Evolutionary conservation across 257 asterid genomes (phyloP).

Genomic region (Ehretia macrophylla): DNA sequence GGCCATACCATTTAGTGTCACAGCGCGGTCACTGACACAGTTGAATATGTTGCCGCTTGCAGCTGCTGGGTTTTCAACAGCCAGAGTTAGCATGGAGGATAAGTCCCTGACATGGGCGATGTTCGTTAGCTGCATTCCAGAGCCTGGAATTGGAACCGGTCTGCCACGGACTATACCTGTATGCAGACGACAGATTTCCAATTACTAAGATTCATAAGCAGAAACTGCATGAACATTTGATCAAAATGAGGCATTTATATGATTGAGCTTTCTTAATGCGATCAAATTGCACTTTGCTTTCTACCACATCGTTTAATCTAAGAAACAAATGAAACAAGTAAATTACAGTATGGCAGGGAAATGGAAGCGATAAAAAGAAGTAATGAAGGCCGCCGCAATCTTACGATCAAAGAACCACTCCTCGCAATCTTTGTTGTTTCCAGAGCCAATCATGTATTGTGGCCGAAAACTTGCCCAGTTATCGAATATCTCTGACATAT

Average conservation of each 20-base stretch:
- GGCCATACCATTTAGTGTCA: conserved; percentile 93
- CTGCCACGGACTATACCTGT: conserved; percentile 85
- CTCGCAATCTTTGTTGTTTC: conserved; percentile 96
- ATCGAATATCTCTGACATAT: conserved; percentile 57
- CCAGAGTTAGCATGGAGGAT: conserved; percentile 74
- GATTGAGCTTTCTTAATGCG: neutral
- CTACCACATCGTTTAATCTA: too few species aligned
- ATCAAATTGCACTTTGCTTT: neutral
- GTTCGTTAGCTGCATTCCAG: conserved; percentile 90
- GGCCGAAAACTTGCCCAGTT: conserved; percentile 89
- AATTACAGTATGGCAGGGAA: neutral
- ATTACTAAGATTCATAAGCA: conserved; percentile 8
- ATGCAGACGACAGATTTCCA: conserved; percentile 1
- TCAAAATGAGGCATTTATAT: too few species aligned
- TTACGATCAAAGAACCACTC: conserved; percentile 98
- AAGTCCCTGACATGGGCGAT: conserved; percentile 84
- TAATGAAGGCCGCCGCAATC: conserved; percentile 28
- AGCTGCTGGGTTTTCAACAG: conserved; percentile 69
- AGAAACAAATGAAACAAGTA: neutral
- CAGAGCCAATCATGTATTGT: conserved; percentile 95
- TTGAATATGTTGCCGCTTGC: conserved; percentile 74
- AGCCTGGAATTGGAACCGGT: conserved; percentile 80
- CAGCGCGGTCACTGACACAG: conserved; percentile 90
- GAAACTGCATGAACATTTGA: neutral
- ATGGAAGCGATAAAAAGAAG: neutral